phyloP scores from a whole-genome alignment of 164 flowering plant genomes.

The Annona squamosa region DNA sequence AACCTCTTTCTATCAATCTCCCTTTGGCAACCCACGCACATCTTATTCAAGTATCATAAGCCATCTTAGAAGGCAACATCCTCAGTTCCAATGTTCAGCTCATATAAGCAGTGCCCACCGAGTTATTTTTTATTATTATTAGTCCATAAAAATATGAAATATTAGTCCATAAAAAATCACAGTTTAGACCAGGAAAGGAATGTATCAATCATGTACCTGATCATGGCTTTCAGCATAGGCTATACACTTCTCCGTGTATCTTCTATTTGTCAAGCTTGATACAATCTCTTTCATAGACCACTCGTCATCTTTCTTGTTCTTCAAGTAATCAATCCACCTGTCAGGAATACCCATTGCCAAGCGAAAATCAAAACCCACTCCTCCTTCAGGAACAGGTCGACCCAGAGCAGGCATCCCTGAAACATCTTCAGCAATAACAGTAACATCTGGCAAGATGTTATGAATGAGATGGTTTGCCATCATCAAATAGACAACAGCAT shows the following conservation, averaged over 20 bases:
- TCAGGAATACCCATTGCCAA: conserved; percentile 96
- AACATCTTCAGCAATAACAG: conserved; percentile 92
- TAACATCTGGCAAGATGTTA: conserved; percentile 69
- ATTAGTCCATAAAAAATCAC: no score
- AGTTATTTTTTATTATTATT: no score
- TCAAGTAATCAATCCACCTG: conserved; percentile 90
- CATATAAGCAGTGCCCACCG: no score
- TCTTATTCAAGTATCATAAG: no score
- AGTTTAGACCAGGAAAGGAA: background rate
- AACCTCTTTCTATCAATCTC: no score
- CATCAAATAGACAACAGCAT: conserved; percentile 93
- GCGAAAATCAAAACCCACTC: conserved; percentile 92
- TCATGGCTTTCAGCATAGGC: conserved; percentile 98
- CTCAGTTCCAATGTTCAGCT: no score
- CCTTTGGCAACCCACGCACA: no score
- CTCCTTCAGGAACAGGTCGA: conserved; percentile 69
- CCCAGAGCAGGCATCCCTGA: conserved; percentile 96
- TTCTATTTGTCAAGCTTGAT: conserved; percentile 74
- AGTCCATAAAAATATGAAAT: no score
- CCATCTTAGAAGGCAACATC: no score
- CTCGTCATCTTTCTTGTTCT: conserved; percentile 72
- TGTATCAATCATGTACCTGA: conserved; percentile 44
- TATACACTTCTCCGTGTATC: conserved; percentile 88
- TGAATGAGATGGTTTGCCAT: conserved; percentile 70
- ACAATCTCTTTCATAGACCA: conserved; percentile 89